Evolutionary conservation across 306 rosid species (phyloP).

Genomic region (Carpinus viminea): DNA sequence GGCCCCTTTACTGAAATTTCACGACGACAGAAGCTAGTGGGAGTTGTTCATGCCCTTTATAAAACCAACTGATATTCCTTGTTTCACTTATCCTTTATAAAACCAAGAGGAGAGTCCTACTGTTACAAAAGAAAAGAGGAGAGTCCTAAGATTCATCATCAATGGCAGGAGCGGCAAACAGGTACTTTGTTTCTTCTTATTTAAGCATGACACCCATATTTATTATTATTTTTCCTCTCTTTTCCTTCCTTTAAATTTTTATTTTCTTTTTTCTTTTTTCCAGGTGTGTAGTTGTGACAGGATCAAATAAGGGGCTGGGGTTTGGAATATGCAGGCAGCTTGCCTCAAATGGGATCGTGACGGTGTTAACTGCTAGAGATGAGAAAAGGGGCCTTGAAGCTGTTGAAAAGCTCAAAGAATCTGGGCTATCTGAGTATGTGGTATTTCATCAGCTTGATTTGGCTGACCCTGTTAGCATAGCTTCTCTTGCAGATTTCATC

Average conservation of each 20-base stretch:
- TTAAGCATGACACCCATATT: not conserved
- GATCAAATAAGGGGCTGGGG: not conserved
- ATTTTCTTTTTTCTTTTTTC: not conserved
- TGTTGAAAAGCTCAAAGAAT: not conserved
- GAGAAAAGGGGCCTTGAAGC: not conserved
- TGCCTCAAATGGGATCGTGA: not conserved
- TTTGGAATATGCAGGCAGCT: not conserved
- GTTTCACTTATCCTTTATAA: not conserved
- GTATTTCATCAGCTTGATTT: conserved; percentile 7
- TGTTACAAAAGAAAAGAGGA: not conserved
- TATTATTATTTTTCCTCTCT: not conserved
- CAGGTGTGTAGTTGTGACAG: conserved; percentile 5
- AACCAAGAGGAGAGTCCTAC: not conserved
- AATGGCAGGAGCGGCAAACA: not conserved
- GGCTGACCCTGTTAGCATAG: not conserved
- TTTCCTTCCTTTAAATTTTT: not conserved
- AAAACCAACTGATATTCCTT: too few species aligned
- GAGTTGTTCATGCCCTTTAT: too few species aligned
- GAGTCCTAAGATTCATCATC: not conserved
- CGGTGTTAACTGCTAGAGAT: conserved; percentile 4
- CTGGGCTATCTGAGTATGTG: not conserved
- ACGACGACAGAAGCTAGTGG: too few species aligned
- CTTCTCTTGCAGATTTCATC: not conserved
- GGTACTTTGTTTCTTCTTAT: not conserved
- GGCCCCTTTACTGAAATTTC: too few species aligned